Base-by-base conservation (phyloP, 805 yeast genomes). In the Pichia eremophila region DNA sequence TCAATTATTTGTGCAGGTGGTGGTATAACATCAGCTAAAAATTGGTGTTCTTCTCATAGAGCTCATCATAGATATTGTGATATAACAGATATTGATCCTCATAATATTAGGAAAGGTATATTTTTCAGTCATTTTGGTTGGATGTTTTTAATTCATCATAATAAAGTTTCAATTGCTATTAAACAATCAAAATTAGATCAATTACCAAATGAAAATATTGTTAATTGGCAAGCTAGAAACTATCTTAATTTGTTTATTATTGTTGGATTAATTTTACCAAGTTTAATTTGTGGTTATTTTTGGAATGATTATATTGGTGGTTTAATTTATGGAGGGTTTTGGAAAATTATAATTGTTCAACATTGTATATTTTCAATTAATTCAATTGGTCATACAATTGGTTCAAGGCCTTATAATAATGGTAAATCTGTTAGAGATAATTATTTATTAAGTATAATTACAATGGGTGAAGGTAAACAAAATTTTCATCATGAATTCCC, bases 401-500 rank as follows among this genome's bases (percentile, higher is more conserved):
- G 90, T 8, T 75, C 81, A 31, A 81, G 83, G 54, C 85, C 95
- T 0, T 83, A 77, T 62, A 85, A 81, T 56, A 85, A 79, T 62
- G 76, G 79, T 41, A 83, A 84, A 57, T 78, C 95, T 49, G 91
- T 79, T 56, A 74, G 76, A 60, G 85, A 78, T 71, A 88, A 73
- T 60, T 78, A 81, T 17, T 62, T 78, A 43, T 74, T 81, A 27
- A 80, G 81, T 22, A 60, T 79, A 15, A 70, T 86, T 15, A 83
- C 96, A 0, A 80, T 84, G 60, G 98, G 98, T 12, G 96, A 90
- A 67, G 91, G 95, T 6, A 80, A 80, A 66, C 95, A 88, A 65
- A 90, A 89, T 67, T 91, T 85, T 69, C 98, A 90, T 68, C 96
- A 91, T 68, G 96, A 88, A 67, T 90, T 90, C 65, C 95, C 96